Base-by-base conservation (phyloP, 805 yeast genomes). In the Zygoascus biomembranicola region DNA sequence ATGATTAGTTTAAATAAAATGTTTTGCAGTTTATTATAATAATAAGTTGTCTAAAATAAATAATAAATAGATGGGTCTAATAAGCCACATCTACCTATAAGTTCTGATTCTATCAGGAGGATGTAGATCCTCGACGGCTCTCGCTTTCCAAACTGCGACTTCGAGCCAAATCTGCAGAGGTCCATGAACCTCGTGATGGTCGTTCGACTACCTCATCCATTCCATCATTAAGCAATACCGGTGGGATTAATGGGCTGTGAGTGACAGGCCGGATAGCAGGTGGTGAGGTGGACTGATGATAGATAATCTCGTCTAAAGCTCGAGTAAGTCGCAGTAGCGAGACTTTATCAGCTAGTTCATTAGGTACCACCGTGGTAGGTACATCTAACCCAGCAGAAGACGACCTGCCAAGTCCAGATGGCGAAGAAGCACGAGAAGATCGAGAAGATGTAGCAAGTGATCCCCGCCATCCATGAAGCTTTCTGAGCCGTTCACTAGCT, bases 401-500 rank as follows among this genome's bases (percentile, higher is more conserved):
- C 18, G 50, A 13, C 8, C 37, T 31, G 11, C 32, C 18, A 19
- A 20, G 37, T 13, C 20, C 53, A 4, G 49, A 43, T 5, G 49
- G 49, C 9, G 49, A 46, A 32, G 41, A n/a, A 13, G 32, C 49
- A n/a, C 50, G 49, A 8, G 58, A 49, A 16, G 61, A 55, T 23
- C 51, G 47, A n/a, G 51, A 32, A 20, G 57, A 50, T 13, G 45
- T 32, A 28, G 51, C 54, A 48, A 57, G 31, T 26, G 52, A 50
- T 31, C 66, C 69, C 19, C 67, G 57, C 70, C 70, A 68, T 26
- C 72, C 72, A 37, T 68, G 65, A 39, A 62, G 60, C 20, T 55
- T 55, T 18, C 62, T 63, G 47, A 68, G 59, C 28, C 59, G 46
- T 41, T 55, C 55, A 49, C 53, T 41, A 2, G 65, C 58, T 52